Evolutionary conservation across 139 green algal species (phyloP), one percentile per base, ranked within the genome.

Genomic region (Parachlorella kessleri): DNA sequence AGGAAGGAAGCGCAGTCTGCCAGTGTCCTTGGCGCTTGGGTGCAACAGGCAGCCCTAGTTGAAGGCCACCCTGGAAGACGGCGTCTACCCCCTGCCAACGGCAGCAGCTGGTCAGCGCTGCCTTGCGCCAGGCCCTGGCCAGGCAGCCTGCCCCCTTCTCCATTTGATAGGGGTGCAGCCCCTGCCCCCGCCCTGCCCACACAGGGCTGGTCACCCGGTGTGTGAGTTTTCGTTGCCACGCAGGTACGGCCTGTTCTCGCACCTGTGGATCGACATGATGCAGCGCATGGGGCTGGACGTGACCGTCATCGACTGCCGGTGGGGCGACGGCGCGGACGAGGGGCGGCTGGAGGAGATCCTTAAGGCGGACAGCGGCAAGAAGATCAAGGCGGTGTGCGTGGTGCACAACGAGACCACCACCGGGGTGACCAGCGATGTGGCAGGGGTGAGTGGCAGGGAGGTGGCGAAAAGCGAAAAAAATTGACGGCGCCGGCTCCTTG

Each of bases 361-460:
- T 38, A 73, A 80, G 38, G 85, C 88, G 41, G 96, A 99, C 86
- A 94, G 80, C 5, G 81, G 85, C 33, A 93, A 95, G 78, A 91
- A 95, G 77, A 96, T 98, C 86, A 99, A 98, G 86, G 95, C 95
- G 7, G 96, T 99, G 54, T 91, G 83, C 37, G 92, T 98, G 7
- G 96, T 99, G 33, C 96, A 99, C 90, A 99, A 99, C 76, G 96
- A 99, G 86, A 99, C 96, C 2, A 95, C 96, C 7, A 99, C 96
- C 14, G 96, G 92, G 24, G 91, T 97, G 24, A 99, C 95, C 24
- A 92, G 81, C 32, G 92, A 98, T 87, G 90, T 98, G 40, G 83
- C 35, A 55, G 74, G 85, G 88, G 70, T 92, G 75, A 38, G 67
- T n/a, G n/a, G n/a, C n/a, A n/a, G n/a, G n/a, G n/a, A n/a, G n/a